Evolutionary conservation across 768 basidiomycete genomes (phyloP).

Genomic region (Multifurca ochricompacta): DNA sequence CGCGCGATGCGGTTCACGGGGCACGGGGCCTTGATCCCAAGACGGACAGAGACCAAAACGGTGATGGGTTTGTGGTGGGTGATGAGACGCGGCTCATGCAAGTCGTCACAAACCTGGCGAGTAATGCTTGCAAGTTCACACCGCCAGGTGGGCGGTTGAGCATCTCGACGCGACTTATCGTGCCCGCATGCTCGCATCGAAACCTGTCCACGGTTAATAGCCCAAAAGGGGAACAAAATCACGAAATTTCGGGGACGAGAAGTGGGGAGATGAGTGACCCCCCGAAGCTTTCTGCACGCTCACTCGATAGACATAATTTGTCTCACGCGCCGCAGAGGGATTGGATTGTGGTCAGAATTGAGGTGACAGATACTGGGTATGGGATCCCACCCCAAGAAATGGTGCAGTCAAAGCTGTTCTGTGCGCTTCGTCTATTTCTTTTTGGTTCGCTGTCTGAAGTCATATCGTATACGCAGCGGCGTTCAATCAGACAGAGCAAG

Average conservation of each 20-base stretch:
- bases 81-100: constrained; percentile 79
- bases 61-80: constrained; percentile 68
- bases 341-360: constrained; percentile 74
- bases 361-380: constrained; percentile 69
- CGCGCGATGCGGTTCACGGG: constrained; percentile 50
- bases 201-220: not conserved
- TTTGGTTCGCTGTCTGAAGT: not conserved
- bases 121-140: constrained; percentile 79
- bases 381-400: constrained; percentile 63
- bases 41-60: constrained; percentile 37
- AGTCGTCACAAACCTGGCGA: constrained; percentile 78
- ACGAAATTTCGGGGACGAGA: not conserved
- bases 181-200: constrained; percentile 23
- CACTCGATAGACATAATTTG: constrained; percentile 45
- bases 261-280: not conserved
- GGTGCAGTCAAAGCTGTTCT: constrained; percentile 61
- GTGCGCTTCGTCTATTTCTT: constrained; percentile 32
- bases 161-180: constrained; percentile 57
- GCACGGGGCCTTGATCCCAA: constrained; percentile 46
- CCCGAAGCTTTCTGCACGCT: constrained; percentile 25
- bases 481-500: constrained; percentile 74
- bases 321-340: constrained; percentile 41
- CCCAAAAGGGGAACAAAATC: not conserved
- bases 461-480: constrained; percentile 37
- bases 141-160: constrained; percentile 58